phyloP scores from a whole-genome alignment of 257 asterid genomes.

The Solanum boliviense region DNA sequence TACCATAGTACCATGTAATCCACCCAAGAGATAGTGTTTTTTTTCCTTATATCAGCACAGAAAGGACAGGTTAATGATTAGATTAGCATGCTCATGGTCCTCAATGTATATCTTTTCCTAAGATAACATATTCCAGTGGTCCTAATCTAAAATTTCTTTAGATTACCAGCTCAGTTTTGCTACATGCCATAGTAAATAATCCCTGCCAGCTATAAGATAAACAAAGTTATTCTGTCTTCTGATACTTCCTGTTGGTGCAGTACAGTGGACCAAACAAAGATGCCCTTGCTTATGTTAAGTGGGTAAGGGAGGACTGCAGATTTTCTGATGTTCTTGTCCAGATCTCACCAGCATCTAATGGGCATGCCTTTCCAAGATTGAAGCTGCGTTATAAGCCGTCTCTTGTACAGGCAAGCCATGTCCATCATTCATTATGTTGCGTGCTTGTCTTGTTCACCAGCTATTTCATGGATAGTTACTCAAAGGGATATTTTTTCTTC shows the following conservation, averaged over 20 bases:
- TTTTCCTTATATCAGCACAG: background rate
- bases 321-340: constrained; percentile 74
- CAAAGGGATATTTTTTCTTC: background rate
- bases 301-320: constrained; percentile 73
- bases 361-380: constrained; percentile 86
- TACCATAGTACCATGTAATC: background rate
- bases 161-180: background rate
- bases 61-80: background rate
- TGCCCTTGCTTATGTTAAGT: constrained; percentile 67
- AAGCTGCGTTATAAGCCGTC: constrained; percentile 94
- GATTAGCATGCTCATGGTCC: background rate
- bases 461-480: background rate
- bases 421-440: background rate
- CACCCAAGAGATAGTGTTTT: background rate
- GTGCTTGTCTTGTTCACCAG: background rate
- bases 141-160: background rate
- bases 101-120: background rate
- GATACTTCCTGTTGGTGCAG: constrained; percentile 42
- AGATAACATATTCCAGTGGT: background rate
- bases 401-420: constrained; percentile 80
- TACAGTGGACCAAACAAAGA: constrained; percentile 91
- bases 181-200: background rate
- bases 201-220: background rate
- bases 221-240: constrained; percentile 1
- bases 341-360: constrained; percentile 56